Conservation (phyloP, 139 green algal species). For the Prasinococcaceae sp. region DNA sequence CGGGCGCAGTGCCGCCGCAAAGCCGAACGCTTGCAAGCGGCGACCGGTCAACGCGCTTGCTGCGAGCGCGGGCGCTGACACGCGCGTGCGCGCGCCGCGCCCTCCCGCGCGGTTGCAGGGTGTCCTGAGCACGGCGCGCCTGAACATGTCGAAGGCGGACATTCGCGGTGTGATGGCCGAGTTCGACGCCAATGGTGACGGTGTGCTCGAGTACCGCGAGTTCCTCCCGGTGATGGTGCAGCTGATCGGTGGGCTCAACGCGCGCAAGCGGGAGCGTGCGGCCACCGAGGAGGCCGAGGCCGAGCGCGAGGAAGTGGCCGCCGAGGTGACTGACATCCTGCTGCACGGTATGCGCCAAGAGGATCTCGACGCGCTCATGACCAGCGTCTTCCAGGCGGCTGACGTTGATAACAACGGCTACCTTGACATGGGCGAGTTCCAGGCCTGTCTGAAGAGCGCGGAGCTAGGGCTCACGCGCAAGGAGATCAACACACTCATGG, state of each 20-base stretch:
- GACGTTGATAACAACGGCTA: constrained; percentile 27
- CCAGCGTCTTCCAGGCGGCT: constrained; percentile 19
- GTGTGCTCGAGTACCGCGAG: constrained; percentile 40
- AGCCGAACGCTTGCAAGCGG: too few relatives aligned
- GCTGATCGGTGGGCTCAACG: constrained; percentile 4
- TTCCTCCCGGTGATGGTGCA: constrained; percentile 23
- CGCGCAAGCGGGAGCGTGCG: constrained; percentile 5
- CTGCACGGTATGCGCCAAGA: constrained; percentile 33
- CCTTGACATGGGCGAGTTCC: constrained; percentile 32
- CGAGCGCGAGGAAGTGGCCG: constrained; percentile 2
- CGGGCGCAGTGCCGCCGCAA: constrained; percentile 15
- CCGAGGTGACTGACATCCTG: constrained; percentile 12
- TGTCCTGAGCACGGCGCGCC: too few relatives aligned
- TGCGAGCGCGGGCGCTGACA: too few relatives aligned
- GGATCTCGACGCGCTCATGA: constrained; percentile 35
- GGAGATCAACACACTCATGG: constrained; percentile 34
- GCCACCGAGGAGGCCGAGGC: not conserved
- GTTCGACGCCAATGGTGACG: constrained; percentile 43
- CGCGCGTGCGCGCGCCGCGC: too few relatives aligned
- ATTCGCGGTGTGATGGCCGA: constrained; percentile 35
- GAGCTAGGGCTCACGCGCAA: constrained; percentile 3
- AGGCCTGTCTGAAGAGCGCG: constrained; percentile 28
- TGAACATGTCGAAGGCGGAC: constrained; percentile 7
- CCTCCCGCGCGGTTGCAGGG: too few relatives aligned
- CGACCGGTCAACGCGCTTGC: too few relatives aligned